Evolutionary conservation across 257 asterid genomes (phyloP).

Genomic region (Knoxia roxburghii): DNA sequence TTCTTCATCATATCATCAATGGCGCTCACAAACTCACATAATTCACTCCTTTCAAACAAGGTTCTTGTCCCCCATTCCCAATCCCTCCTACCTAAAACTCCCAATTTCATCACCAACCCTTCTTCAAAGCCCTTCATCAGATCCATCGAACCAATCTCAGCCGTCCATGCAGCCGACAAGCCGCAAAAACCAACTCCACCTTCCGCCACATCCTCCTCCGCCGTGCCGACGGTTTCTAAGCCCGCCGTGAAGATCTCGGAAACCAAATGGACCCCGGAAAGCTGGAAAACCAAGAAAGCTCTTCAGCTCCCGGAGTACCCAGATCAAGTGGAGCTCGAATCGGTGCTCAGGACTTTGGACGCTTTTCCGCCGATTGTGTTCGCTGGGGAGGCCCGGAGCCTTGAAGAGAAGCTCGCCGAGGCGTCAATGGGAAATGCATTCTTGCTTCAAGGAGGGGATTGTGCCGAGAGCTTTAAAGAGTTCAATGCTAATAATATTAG

Average conservation of each 20-base stretch:
- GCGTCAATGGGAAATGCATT: slow-evolving; percentile 82
- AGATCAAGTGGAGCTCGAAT: slow-evolving; percentile 34
- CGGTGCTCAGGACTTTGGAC: slow-evolving; percentile 53
- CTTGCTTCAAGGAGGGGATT: slow-evolving; percentile 77
- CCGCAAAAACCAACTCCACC: slow-evolving; percentile 26
- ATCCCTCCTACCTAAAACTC: slow-evolving; percentile 10
- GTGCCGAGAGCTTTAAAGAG: slow-evolving; percentile 88
- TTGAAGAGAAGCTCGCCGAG: slow-evolving; percentile 64
- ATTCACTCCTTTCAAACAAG: slow-evolving; percentile 36
- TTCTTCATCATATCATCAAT: slow-evolving; percentile 3
- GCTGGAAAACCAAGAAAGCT: slow-evolving; percentile 52
- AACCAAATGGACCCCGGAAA: slow-evolving; percentile 34
- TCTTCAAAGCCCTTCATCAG: slow-evolving; percentile 19
- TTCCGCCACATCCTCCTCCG: slow-evolving; percentile 23
- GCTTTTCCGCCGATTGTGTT: slow-evolving; percentile 65
- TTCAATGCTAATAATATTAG: slow-evolving; percentile 67
- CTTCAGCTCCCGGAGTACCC: slow-evolving; percentile 54
- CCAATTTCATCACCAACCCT: slow-evolving; percentile 13
- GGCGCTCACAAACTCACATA: slow-evolving; percentile 39
- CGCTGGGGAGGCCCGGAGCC: slow-evolving; percentile 77
- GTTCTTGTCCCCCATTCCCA: slow-evolving; percentile 22
- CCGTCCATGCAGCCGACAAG: slow-evolving; percentile 45
- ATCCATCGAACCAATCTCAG: slow-evolving; percentile 35
- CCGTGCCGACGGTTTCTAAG: slow-evolving; percentile 16
- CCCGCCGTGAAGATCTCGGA: slow-evolving; percentile 4